phyloP scores from a whole-genome alignment of 768 basidiomycete species.

The Auricularia auricula-judae region DNA sequence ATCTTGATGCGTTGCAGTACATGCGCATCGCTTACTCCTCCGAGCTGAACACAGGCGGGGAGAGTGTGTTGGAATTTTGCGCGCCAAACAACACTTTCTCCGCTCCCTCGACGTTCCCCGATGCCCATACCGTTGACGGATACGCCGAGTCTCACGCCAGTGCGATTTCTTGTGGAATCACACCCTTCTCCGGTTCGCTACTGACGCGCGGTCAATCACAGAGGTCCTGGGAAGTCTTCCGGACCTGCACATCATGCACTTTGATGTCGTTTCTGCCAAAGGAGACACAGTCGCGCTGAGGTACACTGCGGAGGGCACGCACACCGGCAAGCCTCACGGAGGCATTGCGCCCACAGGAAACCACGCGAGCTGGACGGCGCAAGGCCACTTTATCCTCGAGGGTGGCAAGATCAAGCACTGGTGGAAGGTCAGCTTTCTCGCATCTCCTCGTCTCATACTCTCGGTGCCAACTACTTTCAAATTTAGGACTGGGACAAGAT shows the following conservation, averaged over 20 bases:
- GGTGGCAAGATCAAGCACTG: not conserved
- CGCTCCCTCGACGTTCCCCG: not conserved
- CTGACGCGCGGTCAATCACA: not conserved
- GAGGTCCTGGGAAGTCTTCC: not conserved
- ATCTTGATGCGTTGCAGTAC: no score
- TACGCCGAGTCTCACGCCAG: not conserved
- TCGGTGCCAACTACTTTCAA: not conserved
- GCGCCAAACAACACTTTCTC: not conserved
- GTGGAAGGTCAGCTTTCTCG: not conserved
- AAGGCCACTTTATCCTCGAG: constrained; percentile 1
- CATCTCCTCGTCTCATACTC: not conserved
- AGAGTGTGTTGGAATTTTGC: not conserved
- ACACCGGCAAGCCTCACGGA: not conserved
- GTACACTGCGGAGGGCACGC: constrained; percentile 1
- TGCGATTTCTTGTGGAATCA: not conserved
- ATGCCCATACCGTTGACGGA: not conserved
- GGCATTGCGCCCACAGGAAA: not conserved
- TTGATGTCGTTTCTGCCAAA: constrained; percentile 1
- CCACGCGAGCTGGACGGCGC: constrained; percentile 2
- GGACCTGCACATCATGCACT: constrained; percentile 2
- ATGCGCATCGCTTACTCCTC: not conserved
- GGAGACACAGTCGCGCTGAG: not conserved
- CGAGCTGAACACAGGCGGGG: constrained; percentile 1
- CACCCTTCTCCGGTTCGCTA: no score
- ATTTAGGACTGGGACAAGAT: constrained; percentile 1